These are phyloP conservation scores for Ceratocystis huliohia DNA, from an alignment of 2,329 filamentous ascomycete species.

Conservation along the genomic window DNA sequence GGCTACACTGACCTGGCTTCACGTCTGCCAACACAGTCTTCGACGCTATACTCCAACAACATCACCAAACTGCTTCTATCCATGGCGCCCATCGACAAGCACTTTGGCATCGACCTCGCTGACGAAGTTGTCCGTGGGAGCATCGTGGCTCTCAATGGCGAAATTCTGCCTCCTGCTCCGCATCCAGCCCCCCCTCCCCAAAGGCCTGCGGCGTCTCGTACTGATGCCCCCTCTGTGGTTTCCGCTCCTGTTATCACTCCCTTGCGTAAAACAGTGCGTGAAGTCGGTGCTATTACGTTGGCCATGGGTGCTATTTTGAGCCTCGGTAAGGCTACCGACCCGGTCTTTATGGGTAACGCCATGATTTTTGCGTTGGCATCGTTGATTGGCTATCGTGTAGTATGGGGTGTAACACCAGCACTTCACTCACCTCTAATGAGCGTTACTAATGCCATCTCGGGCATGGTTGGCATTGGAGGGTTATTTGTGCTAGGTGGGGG, in stretches of 20 bases:
- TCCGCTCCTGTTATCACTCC: conserved; percentile 59
- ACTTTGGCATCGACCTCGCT: conserved; percentile 65
- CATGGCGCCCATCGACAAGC: conserved; percentile 62
- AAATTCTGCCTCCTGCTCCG: conserved; percentile 63
- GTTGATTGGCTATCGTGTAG: conserved; percentile 74
- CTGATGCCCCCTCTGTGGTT: conserved; percentile 37
- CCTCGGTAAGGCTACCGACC: conserved; percentile 67
- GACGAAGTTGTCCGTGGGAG: conserved; percentile 79
- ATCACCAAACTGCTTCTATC: conserved; percentile 80
- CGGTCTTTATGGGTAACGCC: conserved; percentile 76
- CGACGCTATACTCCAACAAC: conserved; percentile 85
- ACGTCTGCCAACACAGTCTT: conserved; percentile 74
- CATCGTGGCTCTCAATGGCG: conserved; percentile 67
- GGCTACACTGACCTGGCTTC: conserved; percentile 82
- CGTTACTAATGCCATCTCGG: conserved; percentile 84
- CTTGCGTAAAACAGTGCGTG: conserved; percentile 65
- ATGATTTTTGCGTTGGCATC: conserved; percentile 77
- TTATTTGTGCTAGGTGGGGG: conserved; percentile 82
- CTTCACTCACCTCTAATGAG: conserved; percentile 85
- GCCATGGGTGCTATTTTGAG: conserved; percentile 65
- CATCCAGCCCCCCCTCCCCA: conserved; percentile 46
- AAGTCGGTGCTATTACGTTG: conserved; percentile 61
- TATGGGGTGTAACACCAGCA: conserved; percentile 75
- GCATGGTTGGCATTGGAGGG: conserved; percentile 78
- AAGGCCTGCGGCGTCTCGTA: conserved; percentile 25